A percentile compares a stretch with the other conserved stretches of the same genome.
Conservation (phyloP, 192 early-diverging fungal species). For the Backusella australiensis region DNA sequence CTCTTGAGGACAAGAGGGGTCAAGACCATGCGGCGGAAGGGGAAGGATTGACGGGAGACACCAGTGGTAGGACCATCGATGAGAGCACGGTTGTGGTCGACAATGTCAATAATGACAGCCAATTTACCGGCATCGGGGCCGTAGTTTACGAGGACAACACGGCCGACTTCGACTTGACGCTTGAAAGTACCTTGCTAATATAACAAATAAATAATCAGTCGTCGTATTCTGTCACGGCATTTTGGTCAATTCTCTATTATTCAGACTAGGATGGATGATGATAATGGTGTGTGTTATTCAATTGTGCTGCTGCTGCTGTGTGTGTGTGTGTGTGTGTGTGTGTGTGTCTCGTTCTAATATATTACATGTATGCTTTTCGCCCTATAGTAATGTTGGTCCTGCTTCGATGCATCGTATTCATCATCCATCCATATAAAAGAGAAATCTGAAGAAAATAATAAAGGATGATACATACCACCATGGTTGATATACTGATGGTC, state of each 20-base stretch:
- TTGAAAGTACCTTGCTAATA: constrained; percentile 65
- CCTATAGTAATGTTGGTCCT: background rate
- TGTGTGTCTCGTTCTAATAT: background rate
- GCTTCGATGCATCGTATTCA: background rate
- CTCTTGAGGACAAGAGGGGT: constrained; percentile 85
- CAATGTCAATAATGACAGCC: constrained; percentile 97
- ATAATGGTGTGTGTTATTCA: background rate
- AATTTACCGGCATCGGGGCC: constrained; percentile 95
- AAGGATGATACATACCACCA: constrained; percentile 22
- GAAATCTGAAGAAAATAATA: background rate
- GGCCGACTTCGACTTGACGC: constrained; percentile 95
- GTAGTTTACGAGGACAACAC: constrained; percentile 94
- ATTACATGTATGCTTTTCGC: background rate
- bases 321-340: background rate
- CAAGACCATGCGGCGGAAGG: constrained; percentile 88
- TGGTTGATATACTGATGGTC: constrained; percentile 29
- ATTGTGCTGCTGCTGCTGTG: no score
- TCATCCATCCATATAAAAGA: constrained; percentile 5
- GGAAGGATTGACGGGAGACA: constrained; percentile 80
- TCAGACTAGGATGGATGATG: background rate
- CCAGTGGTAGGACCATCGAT: constrained; percentile 97
- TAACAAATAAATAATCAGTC: background rate
- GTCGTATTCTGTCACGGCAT: background rate
- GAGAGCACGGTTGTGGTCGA: constrained; percentile 98
- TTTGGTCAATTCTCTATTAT: background rate